phyloP scores from a whole-genome alignment of 2,329 filamentous ascomycete species.

The Beauveria medogensis region DNA sequence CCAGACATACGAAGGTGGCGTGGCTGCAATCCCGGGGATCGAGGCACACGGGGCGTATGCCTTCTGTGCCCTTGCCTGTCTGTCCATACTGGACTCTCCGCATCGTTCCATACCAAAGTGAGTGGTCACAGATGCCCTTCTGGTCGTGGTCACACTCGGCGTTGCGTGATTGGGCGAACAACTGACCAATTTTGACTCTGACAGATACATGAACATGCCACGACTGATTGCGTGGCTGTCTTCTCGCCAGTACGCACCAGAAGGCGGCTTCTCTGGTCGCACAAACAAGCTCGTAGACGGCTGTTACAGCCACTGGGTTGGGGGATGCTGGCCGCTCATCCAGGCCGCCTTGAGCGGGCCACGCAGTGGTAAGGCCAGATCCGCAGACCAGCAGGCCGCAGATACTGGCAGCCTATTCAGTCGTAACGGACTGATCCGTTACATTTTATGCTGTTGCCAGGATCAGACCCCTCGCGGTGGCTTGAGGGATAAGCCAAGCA shows the following conservation, averaged over 20 bases:
- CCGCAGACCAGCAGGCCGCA: conserved; percentile 23
- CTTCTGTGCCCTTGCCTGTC: conserved; percentile 84
- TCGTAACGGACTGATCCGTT: conserved; percentile 76
- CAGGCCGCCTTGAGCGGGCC: conserved; percentile 65
- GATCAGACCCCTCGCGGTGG: conserved; percentile 64
- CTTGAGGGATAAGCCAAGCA: conserved; percentile 86
- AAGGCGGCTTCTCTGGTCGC: conserved; percentile 86
- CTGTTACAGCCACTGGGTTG: conserved; percentile 97
- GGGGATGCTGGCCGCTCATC: conserved; percentile 86
- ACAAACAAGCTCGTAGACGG: conserved; percentile 98
- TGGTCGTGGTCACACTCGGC: neutral
- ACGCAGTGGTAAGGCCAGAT: conserved; percentile 22
- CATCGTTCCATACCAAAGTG: conserved; percentile 65
- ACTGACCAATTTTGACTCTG: conserved; percentile 20
- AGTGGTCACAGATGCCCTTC: conserved; percentile 20
- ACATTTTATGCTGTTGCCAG: conserved; percentile 86
- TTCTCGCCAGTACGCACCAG: conserved; percentile 78
- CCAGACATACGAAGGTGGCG: conserved; percentile 92
- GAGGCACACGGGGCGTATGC: conserved; percentile 97
- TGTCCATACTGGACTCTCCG: conserved; percentile 77
- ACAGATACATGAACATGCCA: conserved; percentile 67
- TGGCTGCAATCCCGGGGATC: conserved; percentile 73
- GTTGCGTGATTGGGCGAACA: conserved; percentile 3
- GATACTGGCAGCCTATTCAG: conserved; percentile 56
- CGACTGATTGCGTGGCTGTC: conserved; percentile 81